Percentiles rank a stretch among this genome's conserved stretches.
Evolutionary conservation across 2,329 filamentous ascomycete species (phyloP).

Genomic region (Sporothrix curviconia): DNA sequence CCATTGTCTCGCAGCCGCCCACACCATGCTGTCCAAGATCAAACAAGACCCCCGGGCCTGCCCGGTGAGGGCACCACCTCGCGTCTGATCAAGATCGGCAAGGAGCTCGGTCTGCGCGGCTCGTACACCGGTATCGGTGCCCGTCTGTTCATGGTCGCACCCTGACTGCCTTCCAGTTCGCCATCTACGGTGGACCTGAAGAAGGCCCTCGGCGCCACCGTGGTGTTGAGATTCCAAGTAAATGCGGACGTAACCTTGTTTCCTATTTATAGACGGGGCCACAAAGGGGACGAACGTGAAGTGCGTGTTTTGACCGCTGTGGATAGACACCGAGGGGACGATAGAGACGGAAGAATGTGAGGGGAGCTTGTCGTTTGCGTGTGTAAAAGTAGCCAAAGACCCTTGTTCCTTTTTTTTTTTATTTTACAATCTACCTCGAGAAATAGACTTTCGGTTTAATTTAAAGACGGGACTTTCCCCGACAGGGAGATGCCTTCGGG

Average conservation of each 20-base stretch:
- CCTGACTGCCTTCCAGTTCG: slow-evolving; percentile 68
- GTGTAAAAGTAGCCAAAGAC: slow-evolving; percentile 14
- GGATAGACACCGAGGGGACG: slow-evolving; percentile 4
- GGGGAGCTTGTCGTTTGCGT: background rate
- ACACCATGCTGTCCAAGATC: slow-evolving; percentile 84
- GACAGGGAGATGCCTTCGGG: background rate
- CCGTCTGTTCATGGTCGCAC: slow-evolving; percentile 49
- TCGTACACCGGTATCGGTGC: slow-evolving; percentile 70
- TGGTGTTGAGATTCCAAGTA: slow-evolving; percentile 65
- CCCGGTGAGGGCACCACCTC: slow-evolving; percentile 70
- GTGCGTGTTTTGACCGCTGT: background rate
- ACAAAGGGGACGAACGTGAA: background rate
- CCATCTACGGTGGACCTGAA: slow-evolving; percentile 72
- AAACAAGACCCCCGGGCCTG: slow-evolving; percentile 78
- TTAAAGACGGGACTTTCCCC: background rate
- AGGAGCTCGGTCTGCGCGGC: slow-evolving; percentile 68
- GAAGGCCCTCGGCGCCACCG: slow-evolving; percentile 61
- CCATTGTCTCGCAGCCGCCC: slow-evolving; percentile 73
- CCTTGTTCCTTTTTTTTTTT: slow-evolving; percentile 1
- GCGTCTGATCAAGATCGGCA: slow-evolving; percentile 73
- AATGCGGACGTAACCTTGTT: background rate
- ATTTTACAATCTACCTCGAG: background rate
- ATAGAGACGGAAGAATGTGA: background rate
- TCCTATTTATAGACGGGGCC: too few relatives aligned
- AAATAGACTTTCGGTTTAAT: slow-evolving; percentile 8